phyloP scores from a whole-genome alignment of 2,329 filamentous ascomycete species.

The Leptographium wingfieldii region DNA sequence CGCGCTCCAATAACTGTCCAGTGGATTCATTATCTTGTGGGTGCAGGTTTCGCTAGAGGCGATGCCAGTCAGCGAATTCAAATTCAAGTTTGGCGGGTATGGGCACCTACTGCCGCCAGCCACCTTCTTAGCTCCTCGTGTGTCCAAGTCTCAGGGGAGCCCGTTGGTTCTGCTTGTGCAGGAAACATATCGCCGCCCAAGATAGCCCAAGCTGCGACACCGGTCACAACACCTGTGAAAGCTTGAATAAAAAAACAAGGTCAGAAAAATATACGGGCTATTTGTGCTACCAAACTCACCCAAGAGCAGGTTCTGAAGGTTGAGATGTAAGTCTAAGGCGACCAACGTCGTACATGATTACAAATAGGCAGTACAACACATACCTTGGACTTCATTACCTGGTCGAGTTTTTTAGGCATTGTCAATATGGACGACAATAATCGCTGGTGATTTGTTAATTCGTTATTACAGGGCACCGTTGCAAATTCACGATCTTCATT shows the following conservation, averaged over 20 bases:
- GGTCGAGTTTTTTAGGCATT: constrained; percentile 60
- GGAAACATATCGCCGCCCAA: constrained; percentile 83
- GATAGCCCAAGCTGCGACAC: constrained; percentile 70
- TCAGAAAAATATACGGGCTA: neutral
- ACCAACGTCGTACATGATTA: neutral
- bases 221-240: constrained; percentile 71
- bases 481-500: neutral
- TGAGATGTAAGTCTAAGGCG: neutral
- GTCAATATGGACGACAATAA: neutral
- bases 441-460: neutral
- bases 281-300: constrained; percentile 31
- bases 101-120: constrained; percentile 58
- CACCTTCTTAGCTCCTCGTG: constrained; percentile 67
- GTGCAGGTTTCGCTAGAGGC: constrained; percentile 30
- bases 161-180: constrained; percentile 58
- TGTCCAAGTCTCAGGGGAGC: constrained; percentile 61
- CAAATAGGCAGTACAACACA: constrained; percentile 11
- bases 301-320: constrained; percentile 51
- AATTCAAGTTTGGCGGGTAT: neutral
- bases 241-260: constrained; percentile 29
- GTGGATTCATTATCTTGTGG: constrained; percentile 29
- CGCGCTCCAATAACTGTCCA: constrained; percentile 33
- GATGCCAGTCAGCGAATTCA: neutral
- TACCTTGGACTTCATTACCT: constrained; percentile 58
- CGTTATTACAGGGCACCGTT: neutral